Conservation (phyloP, 1,139 yeast genomes). For the Taphrina confusa region DNA sequence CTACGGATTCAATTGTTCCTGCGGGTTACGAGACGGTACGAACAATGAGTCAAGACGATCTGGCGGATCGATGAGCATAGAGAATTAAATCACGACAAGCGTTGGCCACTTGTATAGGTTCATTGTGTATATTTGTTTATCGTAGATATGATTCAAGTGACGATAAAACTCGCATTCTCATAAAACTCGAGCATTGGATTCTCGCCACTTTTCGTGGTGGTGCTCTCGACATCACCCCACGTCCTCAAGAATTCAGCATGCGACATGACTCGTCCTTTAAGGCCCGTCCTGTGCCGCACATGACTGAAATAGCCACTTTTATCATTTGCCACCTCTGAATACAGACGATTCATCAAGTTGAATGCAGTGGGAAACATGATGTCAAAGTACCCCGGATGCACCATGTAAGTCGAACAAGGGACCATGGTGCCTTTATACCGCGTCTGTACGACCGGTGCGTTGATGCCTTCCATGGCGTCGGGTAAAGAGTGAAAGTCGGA, state of each 20-base stretch:
- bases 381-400: constrained; percentile 75
- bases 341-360: constrained; percentile 60
- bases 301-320: constrained; percentile 28
- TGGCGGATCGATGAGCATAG: constrained; percentile 8
- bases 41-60: not conserved
- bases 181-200: constrained; percentile 85
- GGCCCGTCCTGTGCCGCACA: constrained; percentile 50
- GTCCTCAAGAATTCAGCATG: constrained; percentile 66
- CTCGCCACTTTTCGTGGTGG: constrained; percentile 75
- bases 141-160: not conserved
- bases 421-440: constrained; percentile 65
- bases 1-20: not conserved
- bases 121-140: not conserved
- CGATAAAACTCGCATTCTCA: constrained; percentile 50
- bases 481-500: constrained; percentile 73
- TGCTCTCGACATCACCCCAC: constrained; percentile 72
- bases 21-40: not conserved
- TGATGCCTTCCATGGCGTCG: constrained; percentile 63
- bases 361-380: constrained; percentile 87
- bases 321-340: constrained; percentile 52
- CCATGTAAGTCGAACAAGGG: constrained; percentile 74
- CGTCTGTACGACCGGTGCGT: constrained; percentile 80
- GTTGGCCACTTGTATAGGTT: not conserved
- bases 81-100: too few relatives aligned
- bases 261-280: constrained; percentile 56